Evolutionary conservation across 2,329 filamentous ascomycete species (phyloP), one percentile per base, ranked within the genome.

Genomic region (Ceratocystis smalleyi): DNA sequence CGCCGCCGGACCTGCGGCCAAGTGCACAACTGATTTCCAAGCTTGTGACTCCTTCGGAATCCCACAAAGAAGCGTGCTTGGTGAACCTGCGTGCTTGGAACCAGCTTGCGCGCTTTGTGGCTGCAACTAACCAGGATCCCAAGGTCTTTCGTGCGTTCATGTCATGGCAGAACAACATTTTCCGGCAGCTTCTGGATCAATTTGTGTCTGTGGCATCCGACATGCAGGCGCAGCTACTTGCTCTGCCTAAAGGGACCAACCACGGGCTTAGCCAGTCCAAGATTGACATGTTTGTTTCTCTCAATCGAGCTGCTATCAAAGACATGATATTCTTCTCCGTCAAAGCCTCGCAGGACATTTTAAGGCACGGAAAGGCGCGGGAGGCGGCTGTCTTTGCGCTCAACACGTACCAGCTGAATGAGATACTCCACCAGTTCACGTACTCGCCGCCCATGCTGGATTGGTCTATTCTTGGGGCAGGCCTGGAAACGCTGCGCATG

Each of bases 1-100:
- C 81, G 1, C 83, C 84, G 7, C 70, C 76, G 1, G 77, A 79
- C 2, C 69, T 82, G 60, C 78, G 83, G 6, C 83, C 81, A 3
- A 75, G 75, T 5, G 72, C 80, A 1, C 76, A 78, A 64, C 74
- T 82, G 22, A 78, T 87, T 10, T 81, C 85, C 70, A 77, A 81
- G 63, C 76, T 88, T 1, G 82, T 88, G 2, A 71, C 75, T 19
- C 81, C 83, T 0, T 78, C 77, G 22, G 81, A 75, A 64, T 86
- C 84, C 8, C 85, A 88, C 70, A 85, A 83, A 68, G 82, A 85
- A 70, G 84, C 84, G 2, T 86, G 82, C 68, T 72, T 84, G 35
- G 84, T 86, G 68, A 86, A 81, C 66, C 70, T 87, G 17, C 77
- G 81, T 59, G 79, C 84, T 6, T 87, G 84, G 84, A 78, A 74